Evolutionary conservation across 1,139 yeast species (phyloP), one percentile per base, ranked within the genome.

Genomic region (Yamadazyma pseudoaaseri): DNA sequence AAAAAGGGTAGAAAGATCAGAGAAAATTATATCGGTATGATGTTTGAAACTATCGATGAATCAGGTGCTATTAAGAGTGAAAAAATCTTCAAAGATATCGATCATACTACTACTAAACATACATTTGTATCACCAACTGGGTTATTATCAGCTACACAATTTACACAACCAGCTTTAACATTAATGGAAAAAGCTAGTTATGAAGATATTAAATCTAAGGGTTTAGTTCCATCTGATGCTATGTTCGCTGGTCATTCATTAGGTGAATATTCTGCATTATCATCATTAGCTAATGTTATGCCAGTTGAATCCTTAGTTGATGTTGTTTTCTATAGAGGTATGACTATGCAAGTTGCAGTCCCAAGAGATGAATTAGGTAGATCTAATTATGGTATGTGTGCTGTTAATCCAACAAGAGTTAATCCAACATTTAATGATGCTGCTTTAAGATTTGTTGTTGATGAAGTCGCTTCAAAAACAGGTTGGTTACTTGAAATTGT

Each of bases 321-420:
- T 62, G 96, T 92, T 62, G 98, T 92, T 30, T 92, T 92, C 77
- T 94, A 92, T 77, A 82, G 99, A 74, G 99, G 99, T 77, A 92
- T 92, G 98, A 92, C 99, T 31, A 92, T 92, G 98, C 98, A 92
- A 75, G 98, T 92, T 47, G 98, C 98, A 30, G 99, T 92, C 47
- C 97, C 97, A 57, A 82, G 99, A 70, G 99, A 92, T 65, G 77
- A 81, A 39, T 60, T 68, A 34, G 99, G 99, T 33, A 84, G 98
- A 70, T 92, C 98, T 42, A 92, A 94, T 73, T 92, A 92, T 57
- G 97, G 98, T 73, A 92, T 92, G 99, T 80, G 89, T 72, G 98
- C 99, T 34, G 92, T 92, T 41, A 92, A 94, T 70, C 99, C 99
- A 55, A 77, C 95, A 39, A 82, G 98, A 68, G 85, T 92, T 43